Evolutionary conservation across 2,329 filamentous ascomycete genomes (phyloP), one percentile per base, ranked within the genome.

Genomic region (Aspergillus persii): DNA sequence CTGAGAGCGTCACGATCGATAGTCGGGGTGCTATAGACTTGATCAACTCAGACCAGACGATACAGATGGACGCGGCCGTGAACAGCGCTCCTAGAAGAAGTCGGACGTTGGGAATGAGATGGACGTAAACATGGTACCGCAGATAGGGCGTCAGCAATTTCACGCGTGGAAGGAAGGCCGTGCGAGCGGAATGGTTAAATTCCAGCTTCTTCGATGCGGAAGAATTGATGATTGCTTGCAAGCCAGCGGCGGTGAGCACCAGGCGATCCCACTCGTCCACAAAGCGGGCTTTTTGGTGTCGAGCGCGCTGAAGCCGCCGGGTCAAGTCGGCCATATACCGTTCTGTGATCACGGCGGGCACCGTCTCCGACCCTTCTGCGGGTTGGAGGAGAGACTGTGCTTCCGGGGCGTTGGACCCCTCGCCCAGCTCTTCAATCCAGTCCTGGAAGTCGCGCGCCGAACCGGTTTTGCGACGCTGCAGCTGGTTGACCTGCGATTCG

Each of bases 381-480:
- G 74, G 69, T 33, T 77, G 70, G 18, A 75, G 71, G 4, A 74
- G 66, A 4, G 76, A 70, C 50, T 83, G 79, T 56, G 72, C 79
- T 65, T 94, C 91, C 2, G 88, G 85, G 5, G 91, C 75, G 66
- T 85, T 88, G 49, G 87, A 87, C 63, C 89, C 85, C 63, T 98
- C 94, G 2, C 86, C 88, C 33, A 99, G 80, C 71, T 99, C 95
- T 66, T 98, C 94, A 64, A 99, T 96, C 95, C 95, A 99, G 66
- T 96, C 93, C 66, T 88, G 86, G 69, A 93, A 95, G 47, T 89
- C 84, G 56, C 81, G 80, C 4, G 91, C 88, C 27, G 87, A 90
- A 15, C 90, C 91, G 2, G 86, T 88, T 79, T 96, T 97, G 66
- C 92, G 86, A 64, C 88, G 86, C 64, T 88, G 86, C 46, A 99